Evolutionary conservation across 164 flowering plant genomes (phyloP).

Genomic region (Dillenia turbinata): DNA sequence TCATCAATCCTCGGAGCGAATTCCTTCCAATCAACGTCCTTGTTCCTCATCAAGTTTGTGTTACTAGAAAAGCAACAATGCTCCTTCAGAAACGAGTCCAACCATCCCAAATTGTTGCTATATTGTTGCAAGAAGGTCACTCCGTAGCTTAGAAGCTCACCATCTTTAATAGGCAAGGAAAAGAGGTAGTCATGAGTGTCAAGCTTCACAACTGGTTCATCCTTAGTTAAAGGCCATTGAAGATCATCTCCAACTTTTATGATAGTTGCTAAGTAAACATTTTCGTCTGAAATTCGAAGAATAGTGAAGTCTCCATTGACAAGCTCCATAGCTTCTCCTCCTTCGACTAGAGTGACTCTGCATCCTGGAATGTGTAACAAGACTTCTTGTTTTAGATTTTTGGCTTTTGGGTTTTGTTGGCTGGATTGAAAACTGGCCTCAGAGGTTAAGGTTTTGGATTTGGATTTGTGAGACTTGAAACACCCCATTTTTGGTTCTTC

Average conservation of each 20-base stretch:
- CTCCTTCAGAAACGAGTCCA: slow-evolving; percentile 62
- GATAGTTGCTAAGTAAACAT: slow-evolving; percentile 45
- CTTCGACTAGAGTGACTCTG: slow-evolving; percentile 59
- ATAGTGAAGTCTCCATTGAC: slow-evolving; percentile 56
- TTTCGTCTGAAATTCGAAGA: slow-evolving; percentile 31
- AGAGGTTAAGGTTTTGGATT: slow-evolving; percentile 10
- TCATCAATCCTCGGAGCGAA: slow-evolving; percentile 72
- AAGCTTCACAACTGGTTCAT: slow-evolving; percentile 83
- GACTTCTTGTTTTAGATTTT: slow-evolving; percentile 31
- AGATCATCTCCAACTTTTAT: slow-evolving; percentile 65
- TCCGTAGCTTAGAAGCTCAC: slow-evolving; percentile 66
- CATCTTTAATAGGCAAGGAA: slow-evolving; percentile 57
- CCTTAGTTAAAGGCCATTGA: slow-evolving; percentile 94
- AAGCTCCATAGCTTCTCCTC: slow-evolving; percentile 53
- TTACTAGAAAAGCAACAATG: slow-evolving; percentile 50
- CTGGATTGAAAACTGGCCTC: slow-evolving; percentile 5
- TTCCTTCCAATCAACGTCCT: slow-evolving; percentile 58
- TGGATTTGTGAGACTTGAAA: slow-evolving; percentile 21
- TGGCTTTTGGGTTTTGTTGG: slow-evolving; percentile 14
- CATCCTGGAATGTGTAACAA: slow-evolving; percentile 57
- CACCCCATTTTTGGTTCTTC: slow-evolving; percentile 25
- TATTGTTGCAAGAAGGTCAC: slow-evolving; percentile 45
- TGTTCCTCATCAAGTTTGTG: slow-evolving; percentile 7
- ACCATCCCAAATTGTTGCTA: slow-evolving; percentile 25
- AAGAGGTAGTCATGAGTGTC: slow-evolving; percentile 65